Evolutionary conservation across 2,329 filamentous ascomycete genomes (phyloP), one percentile per base, ranked within the genome.

Genomic region (Camptophora hylomeconis): DNA sequence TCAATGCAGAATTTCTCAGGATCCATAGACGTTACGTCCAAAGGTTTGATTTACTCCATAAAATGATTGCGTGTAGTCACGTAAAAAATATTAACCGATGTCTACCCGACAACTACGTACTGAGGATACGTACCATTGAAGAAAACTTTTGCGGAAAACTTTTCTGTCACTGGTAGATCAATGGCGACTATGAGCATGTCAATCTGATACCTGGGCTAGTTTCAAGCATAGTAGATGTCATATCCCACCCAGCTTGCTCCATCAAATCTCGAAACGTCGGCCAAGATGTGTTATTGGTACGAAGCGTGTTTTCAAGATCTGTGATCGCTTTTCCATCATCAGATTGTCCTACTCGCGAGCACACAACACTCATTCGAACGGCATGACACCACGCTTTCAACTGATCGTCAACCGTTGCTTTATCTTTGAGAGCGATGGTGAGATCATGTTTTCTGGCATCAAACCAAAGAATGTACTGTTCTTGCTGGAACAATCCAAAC

Each of bases 321-420:
- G 24, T 22, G 13, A 22, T 13, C 20, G 20, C 14, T 9, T 11
- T 21, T n/a, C n/a, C n/a, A n/a, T n/a, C 10, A 24, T 25, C 21
- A 17, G 10, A 4, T 20, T 16, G 21, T 13, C 10, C 17, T 13
- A 27, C 8, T 27, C 13, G 21, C 10, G n/a, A 9, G 20, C 11
- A 17, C 16, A 5, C 7, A 7, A 26, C 11, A 10, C 17, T 28
- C 29, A 30, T 11, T 18, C 19, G 11, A 13, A 76, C 48, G 7
- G 69, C 71, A 46, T 76, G 72, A 43, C 62, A 62, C 72, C 74
- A 79, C 16, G 69, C 72, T 42, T 65, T 65, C 5, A 79, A 50
- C 36, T 76, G 66, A 12, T 62, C 55, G 13, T 44, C 45, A 8
- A 67, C 48, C 2, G 54, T 55, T 12, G 62, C 65, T 2, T 55